Evolutionary conservation across 2,329 filamentous ascomycete genomes (phyloP).

Genomic region (Knufia petricola): DNA sequence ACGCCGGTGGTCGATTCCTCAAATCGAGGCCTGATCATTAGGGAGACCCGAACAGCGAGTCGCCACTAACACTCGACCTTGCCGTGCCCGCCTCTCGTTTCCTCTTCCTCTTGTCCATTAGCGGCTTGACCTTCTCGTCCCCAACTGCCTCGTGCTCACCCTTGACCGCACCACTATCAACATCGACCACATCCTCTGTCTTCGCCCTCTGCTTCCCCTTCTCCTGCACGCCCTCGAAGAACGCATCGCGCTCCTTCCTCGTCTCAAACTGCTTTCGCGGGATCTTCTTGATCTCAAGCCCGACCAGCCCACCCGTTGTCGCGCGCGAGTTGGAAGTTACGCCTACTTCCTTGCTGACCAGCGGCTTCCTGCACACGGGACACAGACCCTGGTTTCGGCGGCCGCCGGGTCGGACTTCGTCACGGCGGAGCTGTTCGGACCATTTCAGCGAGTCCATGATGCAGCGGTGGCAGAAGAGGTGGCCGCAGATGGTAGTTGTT

Average conservation of each 20-base stretch:
- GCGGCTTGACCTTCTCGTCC: constrained; percentile 7
- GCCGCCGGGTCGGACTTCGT: constrained; percentile 26
- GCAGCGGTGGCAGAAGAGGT: constrained; percentile 56
- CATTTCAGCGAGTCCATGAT: constrained; percentile 51
- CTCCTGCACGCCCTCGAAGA: constrained; percentile 13
- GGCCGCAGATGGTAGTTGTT: constrained; percentile 52
- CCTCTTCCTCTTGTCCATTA: constrained; percentile 1
- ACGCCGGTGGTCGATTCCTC: no score
- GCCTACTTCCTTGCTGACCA: constrained; percentile 31
- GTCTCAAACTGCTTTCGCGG: constrained; percentile 5
- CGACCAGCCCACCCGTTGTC: constrained; percentile 15
- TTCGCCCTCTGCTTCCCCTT: constrained; percentile 16
- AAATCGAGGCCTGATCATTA: not conserved
- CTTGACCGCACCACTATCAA: constrained; percentile 3
- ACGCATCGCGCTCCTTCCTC: not conserved
- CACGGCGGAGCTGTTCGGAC: constrained; percentile 40
- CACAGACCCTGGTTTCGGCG: constrained; percentile 30
- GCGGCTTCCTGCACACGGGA: constrained; percentile 36
- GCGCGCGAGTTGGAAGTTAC: constrained; percentile 9
- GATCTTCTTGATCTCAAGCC: constrained; percentile 19
- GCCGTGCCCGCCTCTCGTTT: constrained; percentile 10
- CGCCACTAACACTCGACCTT: constrained; percentile 5
- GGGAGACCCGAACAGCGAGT: not conserved
- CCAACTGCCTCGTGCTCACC: constrained; percentile 10
- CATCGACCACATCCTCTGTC: constrained; percentile 4